Conservation (phyloP, 2,329 filamentous ascomycete genomes). For the Zopfia rhizophila region DNA sequence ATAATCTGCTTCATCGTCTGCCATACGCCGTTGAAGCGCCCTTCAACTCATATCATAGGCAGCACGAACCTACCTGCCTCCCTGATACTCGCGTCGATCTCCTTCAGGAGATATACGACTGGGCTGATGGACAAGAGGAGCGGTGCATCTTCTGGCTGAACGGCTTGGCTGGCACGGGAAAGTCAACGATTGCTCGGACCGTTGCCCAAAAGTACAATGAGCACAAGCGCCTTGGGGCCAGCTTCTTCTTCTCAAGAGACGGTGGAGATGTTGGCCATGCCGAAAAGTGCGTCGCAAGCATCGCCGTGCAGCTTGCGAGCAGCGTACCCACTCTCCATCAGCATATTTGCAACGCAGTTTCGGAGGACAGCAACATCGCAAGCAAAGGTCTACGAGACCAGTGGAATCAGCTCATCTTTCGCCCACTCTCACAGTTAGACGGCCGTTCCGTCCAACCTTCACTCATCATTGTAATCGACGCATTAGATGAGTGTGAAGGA, state of each 20-base stretch:
- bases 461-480: too few relatives aligned
- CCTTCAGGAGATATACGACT: constrained; percentile 9
- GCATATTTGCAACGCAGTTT: constrained; percentile 4
- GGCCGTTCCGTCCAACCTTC: too few relatives aligned
- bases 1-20: too few relatives aligned
- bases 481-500: too few relatives aligned
- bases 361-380: not conserved
- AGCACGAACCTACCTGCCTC: constrained; percentile 4
- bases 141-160: constrained; percentile 23
- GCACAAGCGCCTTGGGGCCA: constrained; percentile 11
- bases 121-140: constrained; percentile 4
- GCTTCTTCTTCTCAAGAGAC: constrained; percentile 26
- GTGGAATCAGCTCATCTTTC: constrained; percentile 8
- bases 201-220: constrained; percentile 24
- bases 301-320: constrained; percentile 5
- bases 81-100: constrained; percentile 12
- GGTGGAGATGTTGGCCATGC: constrained; percentile 10
- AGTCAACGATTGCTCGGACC: constrained; percentile 24
- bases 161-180: constrained; percentile 35
- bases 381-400: constrained; percentile 1
- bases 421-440: constrained; percentile 1
- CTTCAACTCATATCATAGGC: constrained; percentile 4
- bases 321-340: not conserved
- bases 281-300: constrained; percentile 9
- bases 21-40: too few relatives aligned